Percentiles rank a stretch among this genome's conserved stretches.
These are phyloP conservation scores for Thinopyrum elongatum DNA, from an alignment of 176 grass and related monocot species.

Conservation along the genomic window DNA sequence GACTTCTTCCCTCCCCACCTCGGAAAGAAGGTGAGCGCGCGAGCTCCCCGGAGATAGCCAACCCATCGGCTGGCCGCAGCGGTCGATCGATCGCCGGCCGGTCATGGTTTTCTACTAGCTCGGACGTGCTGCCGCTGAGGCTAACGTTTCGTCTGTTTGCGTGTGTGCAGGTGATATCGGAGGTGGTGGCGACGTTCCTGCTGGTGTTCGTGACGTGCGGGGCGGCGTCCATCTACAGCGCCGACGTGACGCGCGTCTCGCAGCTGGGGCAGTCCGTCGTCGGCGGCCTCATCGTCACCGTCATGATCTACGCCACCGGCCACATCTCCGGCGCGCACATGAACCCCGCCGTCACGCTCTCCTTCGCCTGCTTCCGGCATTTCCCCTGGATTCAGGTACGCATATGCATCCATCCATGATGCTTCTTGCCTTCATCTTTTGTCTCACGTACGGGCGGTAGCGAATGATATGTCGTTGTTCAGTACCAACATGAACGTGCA, in stretches of 20 bases:
- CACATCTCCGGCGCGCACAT: conserved; percentile 97
- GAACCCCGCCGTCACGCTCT: conserved; percentile 94
- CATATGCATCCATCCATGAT: neutral
- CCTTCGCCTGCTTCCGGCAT: conserved; percentile 78
- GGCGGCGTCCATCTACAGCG: conserved; percentile 67
- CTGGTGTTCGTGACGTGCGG: conserved; percentile 89
- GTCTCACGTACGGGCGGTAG: too few species aligned
- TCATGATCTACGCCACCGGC: conserved; percentile 88
- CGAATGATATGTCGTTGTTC: too few species aligned
- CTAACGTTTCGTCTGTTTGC: too few species aligned
- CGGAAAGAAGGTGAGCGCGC: conserved; percentile 48
- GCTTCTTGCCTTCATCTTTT: neutral
- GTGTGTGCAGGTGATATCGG: conserved; percentile 64
- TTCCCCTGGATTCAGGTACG: conserved; percentile 94
- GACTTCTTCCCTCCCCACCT: conserved; percentile 75
- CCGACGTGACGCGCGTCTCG: conserved; percentile 57
- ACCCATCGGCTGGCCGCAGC: too few species aligned
- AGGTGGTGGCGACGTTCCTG: conserved; percentile 85
- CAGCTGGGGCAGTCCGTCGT: conserved; percentile 75
- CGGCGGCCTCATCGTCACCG: conserved; percentile 81
- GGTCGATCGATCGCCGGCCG: too few species aligned
- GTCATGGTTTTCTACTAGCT: neutral
- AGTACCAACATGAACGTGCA: neutral
- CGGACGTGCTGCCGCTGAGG: neutral
- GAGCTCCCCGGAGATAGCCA: too few species aligned